Evolutionary conservation across 306 rosid species (phyloP).

Genomic region (Dalbergia cultrata): DNA sequence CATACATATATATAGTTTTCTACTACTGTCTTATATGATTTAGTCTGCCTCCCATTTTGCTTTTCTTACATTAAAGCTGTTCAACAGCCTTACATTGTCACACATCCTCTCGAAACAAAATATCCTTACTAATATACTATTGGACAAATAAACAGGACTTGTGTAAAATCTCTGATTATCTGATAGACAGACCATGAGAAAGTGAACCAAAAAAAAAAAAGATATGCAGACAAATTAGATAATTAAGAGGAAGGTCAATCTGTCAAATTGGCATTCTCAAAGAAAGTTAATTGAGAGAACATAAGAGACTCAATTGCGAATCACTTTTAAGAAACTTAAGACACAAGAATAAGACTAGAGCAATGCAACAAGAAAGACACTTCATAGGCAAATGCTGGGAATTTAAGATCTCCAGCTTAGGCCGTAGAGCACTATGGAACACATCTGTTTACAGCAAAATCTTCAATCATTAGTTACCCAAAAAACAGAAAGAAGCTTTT

Average conservation of each 20-base stretch:
- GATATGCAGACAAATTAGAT: constrained; percentile 15
- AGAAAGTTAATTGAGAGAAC: not conserved
- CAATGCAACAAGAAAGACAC: not conserved
- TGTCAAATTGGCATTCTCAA: not conserved
- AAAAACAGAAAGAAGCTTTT: not conserved
- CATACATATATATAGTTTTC: not conserved
- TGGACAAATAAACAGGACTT: not conserved
- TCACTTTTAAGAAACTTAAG: not conserved
- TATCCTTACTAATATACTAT: not conserved
- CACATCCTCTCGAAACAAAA: constrained; percentile 4
- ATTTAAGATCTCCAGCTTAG: not conserved
- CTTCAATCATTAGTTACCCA: constrained; percentile 14
- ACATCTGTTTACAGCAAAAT: not conserved
- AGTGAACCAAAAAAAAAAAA: not conserved
- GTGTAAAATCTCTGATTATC: constrained; percentile 11
- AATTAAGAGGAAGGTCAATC: constrained; percentile 5
- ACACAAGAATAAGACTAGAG: not conserved
- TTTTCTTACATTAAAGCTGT: constrained; percentile 10
- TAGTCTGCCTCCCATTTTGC: not conserved
- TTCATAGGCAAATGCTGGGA: not conserved
- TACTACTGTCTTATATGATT: not conserved
- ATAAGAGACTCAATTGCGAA: not conserved
- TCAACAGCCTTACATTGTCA: not conserved
- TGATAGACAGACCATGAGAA: constrained; percentile 17
- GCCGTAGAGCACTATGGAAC: not conserved